Evolutionary conservation across 371 early-diverging fungal genomes (phyloP).

Genomic region (Circinella umbellata): DNA sequence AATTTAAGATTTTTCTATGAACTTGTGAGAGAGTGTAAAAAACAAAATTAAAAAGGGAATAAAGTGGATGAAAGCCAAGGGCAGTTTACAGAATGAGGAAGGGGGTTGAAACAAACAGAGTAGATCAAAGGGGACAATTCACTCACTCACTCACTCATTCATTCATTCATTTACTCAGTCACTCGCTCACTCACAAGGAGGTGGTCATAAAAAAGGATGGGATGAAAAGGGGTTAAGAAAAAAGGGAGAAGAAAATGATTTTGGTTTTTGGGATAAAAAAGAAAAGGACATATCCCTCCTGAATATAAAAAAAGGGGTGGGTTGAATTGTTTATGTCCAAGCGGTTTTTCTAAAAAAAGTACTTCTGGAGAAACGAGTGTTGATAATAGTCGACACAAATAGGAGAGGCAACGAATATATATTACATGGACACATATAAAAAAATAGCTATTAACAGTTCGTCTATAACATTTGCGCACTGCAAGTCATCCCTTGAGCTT

Average conservation of each 20-base stretch:
- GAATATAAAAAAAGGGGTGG: neutral
- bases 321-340: neutral
- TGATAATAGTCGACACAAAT: slow-evolving; percentile 8
- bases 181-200: neutral
- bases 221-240: neutral
- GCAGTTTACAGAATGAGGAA: slow-evolving; percentile 9
- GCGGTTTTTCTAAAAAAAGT: neutral
- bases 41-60: neutral
- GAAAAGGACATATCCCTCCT: neutral
- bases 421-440: neutral
- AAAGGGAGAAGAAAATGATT: too few species aligned
- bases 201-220: neutral
- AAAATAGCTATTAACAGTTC: too few species aligned
- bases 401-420: slow-evolving; percentile 21
- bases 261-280: neutral
- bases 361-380: slow-evolving; percentile 4
- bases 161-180: too few species aligned
- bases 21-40: too few species aligned
- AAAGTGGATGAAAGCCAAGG: neutral
- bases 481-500: slow-evolving; percentile 14
- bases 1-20: too few species aligned
- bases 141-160: too few species aligned
- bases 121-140: slow-evolving; percentile 9
- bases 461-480: slow-evolving; percentile 1
- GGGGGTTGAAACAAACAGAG: neutral